Evolutionary conservation across 1,284 basidiomycete genomes (phyloP).

Genomic region (Leccinum griseonigrum): DNA sequence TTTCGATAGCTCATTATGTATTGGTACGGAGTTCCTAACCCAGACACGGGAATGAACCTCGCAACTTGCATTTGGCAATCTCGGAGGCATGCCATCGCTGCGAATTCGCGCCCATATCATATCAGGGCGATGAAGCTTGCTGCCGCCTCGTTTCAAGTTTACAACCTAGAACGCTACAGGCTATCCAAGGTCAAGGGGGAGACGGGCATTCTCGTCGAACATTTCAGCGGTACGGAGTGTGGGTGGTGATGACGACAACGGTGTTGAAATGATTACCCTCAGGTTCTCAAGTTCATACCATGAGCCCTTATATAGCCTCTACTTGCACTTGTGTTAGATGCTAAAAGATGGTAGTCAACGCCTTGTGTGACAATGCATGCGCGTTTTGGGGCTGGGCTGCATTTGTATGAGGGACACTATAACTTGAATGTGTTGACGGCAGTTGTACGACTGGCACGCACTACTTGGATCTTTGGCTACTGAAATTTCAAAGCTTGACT

Average conservation of each 20-base stretch:
- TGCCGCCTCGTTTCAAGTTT: constrained; percentile 73
- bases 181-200: constrained; percentile 65
- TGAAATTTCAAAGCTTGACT: no score
- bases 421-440: no score
- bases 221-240: constrained; percentile 65
- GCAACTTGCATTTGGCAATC: constrained; percentile 97
- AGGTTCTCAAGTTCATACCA: neutral
- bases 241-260: constrained; percentile 53
- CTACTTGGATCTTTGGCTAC: no score
- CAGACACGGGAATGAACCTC: constrained; percentile 74
- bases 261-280: constrained; percentile 1
- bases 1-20: constrained; percentile 67
- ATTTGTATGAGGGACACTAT: no score
- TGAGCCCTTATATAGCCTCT: neutral
- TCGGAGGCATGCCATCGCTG: constrained; percentile 75
- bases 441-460: no score
- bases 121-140: constrained; percentile 81
- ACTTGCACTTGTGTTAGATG: neutral
- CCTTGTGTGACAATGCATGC: neutral
- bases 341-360: neutral
- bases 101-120: constrained; percentile 79
- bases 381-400: neutral
- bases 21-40: constrained; percentile 88
- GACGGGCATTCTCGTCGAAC: constrained; percentile 51
- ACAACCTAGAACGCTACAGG: constrained; percentile 74